Base-by-base conservation (phyloP, 768 basidiomycete genomes). In the Pisolithus orientalis region DNA sequence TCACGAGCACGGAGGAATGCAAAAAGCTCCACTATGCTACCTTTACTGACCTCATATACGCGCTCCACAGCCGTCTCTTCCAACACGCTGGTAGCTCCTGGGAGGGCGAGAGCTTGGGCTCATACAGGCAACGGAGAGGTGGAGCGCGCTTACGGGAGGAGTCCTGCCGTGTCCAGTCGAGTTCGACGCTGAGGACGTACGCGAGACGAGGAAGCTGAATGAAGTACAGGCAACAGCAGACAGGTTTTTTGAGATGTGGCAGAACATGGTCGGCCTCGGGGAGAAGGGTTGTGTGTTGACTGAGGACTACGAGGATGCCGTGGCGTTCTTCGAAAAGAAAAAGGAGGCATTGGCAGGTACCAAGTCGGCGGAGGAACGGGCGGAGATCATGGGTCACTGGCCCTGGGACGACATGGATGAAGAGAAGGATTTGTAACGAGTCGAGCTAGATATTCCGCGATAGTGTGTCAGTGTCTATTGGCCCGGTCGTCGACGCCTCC, bases 31-130 rank as follows among this genome's bases (percentile, higher is more conserved):
- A 79, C 62, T 60, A 73, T 58, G 65, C 38, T 0, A 70, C 71
- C 0, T 64, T 77, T 48, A 63, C 59, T 61, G 73, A 78, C 65
- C 67, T 66, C 49, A 10, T 71, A 58, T 34, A 27, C 53, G 21
- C 61, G 57, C 59, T 78, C 67, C 62, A 59, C 60, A 14, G 66
- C 61, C 72, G 73, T 53, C 74, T 80, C 54, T 78, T 77, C 70
- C 0, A 45, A 46, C 57, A 72, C 43, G 75, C 79, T 46, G 46
- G 77, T 65, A 60, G 47, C 51, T 73, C 70, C 7, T 81, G 79
- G 78, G 75, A 77, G 63, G 78, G 76, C 53, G 78, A 80, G 58
- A 78, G 69, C 58, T 55, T 65, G 60, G 66, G 54, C 74, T 81
- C 1, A 75, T 80, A 57, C 48, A 72, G 44, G 75, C 69, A 54